Conservation (phyloP, 257 asterid genomes). For the Scutellaria minor region DNA sequence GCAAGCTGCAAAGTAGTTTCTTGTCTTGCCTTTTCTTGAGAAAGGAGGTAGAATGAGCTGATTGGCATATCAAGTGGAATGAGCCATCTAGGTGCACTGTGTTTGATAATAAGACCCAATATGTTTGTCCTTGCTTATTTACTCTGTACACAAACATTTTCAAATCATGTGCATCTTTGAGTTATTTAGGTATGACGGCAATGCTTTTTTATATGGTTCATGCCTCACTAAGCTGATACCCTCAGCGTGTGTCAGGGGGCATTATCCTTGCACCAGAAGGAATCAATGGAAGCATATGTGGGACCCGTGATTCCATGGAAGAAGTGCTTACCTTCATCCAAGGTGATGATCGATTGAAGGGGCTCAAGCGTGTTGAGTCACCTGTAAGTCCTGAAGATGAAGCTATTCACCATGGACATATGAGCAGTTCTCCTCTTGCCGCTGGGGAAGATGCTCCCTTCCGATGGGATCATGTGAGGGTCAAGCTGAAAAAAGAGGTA, state of each 20-base stretch:
- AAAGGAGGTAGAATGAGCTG: background rate
- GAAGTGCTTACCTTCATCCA: slow-evolving; percentile 76
- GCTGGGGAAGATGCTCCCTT: slow-evolving; percentile 99
- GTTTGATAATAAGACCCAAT: background rate
- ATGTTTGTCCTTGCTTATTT: background rate
- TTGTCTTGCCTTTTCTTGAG: background rate
- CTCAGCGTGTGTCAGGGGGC: slow-evolving; percentile 98
- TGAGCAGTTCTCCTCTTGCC: slow-evolving; percentile 85
- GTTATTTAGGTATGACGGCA: background rate
- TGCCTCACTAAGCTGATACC: slow-evolving; percentile 77
- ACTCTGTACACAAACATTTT: background rate
- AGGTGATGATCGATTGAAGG: slow-evolving; percentile 69
- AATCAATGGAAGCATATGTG: slow-evolving; percentile 95
- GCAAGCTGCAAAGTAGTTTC: background rate
- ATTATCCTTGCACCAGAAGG: slow-evolving; percentile 98
- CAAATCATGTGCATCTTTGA: background rate
- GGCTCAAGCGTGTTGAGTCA: slow-evolving; percentile 79
- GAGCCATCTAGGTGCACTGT: background rate
- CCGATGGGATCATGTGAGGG: slow-evolving; percentile 98
- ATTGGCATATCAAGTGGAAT: slow-evolving; percentile 5
- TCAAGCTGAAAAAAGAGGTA: slow-evolving; percentile 95
- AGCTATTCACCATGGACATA: slow-evolving; percentile 95
- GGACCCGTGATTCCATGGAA: slow-evolving; percentile 71
- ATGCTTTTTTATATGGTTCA: slow-evolving; percentile 8
- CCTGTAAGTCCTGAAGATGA: slow-evolving; percentile 99